phyloP scores from a whole-genome alignment of 2,329 filamentous ascomycete genomes.

The Nothophaeocryptopus gaeumannii region DNA sequence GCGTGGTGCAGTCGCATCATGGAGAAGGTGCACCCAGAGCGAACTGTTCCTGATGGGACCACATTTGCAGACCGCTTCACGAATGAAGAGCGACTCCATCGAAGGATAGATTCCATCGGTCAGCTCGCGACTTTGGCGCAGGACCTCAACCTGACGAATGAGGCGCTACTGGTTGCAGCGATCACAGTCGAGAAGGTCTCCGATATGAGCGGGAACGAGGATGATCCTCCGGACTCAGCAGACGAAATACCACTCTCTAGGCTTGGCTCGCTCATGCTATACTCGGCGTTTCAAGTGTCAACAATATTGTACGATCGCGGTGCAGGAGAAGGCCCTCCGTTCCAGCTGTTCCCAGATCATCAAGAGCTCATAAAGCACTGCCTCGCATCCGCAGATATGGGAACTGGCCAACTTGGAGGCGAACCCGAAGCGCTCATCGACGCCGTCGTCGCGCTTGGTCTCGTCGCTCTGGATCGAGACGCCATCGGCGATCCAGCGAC shows the following conservation, averaged over 20 bases:
- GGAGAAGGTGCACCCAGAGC: constrained; percentile 66
- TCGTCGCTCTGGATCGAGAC: constrained; percentile 49
- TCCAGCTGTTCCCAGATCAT: constrained; percentile 55
- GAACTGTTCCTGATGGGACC: constrained; percentile 58
- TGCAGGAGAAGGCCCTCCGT: constrained; percentile 24
- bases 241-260: constrained; percentile 57
- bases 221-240: constrained; percentile 52
- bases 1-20: constrained; percentile 58
- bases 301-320: constrained; percentile 48
- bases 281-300: constrained; percentile 52
- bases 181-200: constrained; percentile 40
- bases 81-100: constrained; percentile 59
- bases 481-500: constrained; percentile 45
- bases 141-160: constrained; percentile 51
- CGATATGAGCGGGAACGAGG: constrained; percentile 46
- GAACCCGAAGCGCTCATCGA: constrained; percentile 55
- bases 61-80: constrained; percentile 65
- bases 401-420: constrained; percentile 40
- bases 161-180: constrained; percentile 48
- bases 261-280: constrained; percentile 54
- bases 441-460: constrained; percentile 51
- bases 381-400: constrained; percentile 39
- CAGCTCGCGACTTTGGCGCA: constrained; percentile 67
- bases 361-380: constrained; percentile 52
- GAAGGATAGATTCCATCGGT: constrained; percentile 65